Conservation (phyloP, 257 asterid species). For the Gentiana macrophylla region DNA sequence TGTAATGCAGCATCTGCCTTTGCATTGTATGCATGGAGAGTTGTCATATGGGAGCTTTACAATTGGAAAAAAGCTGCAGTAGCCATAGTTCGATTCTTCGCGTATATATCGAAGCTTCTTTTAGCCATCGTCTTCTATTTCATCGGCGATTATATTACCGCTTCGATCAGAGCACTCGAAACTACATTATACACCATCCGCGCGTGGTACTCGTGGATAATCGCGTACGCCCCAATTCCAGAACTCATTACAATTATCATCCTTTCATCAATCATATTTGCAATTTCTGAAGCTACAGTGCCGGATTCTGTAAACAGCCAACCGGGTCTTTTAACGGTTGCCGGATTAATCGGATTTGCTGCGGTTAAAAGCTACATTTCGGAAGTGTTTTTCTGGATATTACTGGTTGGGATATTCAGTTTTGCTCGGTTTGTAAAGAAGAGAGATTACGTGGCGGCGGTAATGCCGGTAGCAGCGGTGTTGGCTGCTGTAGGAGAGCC, state of each 20-base stretch:
- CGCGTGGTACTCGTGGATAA: slow-evolving; percentile 61
- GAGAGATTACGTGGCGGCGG: slow-evolving; percentile 70
- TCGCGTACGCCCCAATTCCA: slow-evolving; percentile 65
- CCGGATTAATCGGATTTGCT: slow-evolving; percentile 63
- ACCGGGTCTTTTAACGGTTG: slow-evolving; percentile 53
- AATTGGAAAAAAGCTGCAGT: slow-evolving; percentile 46
- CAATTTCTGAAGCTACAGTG: slow-evolving; percentile 61
- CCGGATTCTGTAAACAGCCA: slow-evolving; percentile 77
- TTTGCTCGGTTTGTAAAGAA: slow-evolving; percentile 48
- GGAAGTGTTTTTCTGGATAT: slow-evolving; percentile 70
- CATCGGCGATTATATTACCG: slow-evolving; percentile 58
- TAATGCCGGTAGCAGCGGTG: slow-evolving; percentile 69
- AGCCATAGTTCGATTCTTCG: slow-evolving; percentile 25
- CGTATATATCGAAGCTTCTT: slow-evolving; percentile 39
- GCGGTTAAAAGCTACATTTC: slow-evolving; percentile 70
- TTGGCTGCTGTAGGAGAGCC: slow-evolving; percentile 91
- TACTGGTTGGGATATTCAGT: slow-evolving; percentile 55
- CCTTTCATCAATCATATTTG: slow-evolving; percentile 52
- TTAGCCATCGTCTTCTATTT: slow-evolving; percentile 47
- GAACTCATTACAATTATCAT: slow-evolving; percentile 60
- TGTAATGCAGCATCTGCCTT: slow-evolving; percentile 47
- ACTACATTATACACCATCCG: slow-evolving; percentile 43
- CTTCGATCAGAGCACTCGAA: slow-evolving; percentile 43
- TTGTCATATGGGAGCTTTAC: slow-evolving; percentile 78
- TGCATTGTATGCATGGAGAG: slow-evolving; percentile 70